Base-by-base conservation (phyloP, 371 early-diverging fungal species). In the Aphelidium insulamus region DNA sequence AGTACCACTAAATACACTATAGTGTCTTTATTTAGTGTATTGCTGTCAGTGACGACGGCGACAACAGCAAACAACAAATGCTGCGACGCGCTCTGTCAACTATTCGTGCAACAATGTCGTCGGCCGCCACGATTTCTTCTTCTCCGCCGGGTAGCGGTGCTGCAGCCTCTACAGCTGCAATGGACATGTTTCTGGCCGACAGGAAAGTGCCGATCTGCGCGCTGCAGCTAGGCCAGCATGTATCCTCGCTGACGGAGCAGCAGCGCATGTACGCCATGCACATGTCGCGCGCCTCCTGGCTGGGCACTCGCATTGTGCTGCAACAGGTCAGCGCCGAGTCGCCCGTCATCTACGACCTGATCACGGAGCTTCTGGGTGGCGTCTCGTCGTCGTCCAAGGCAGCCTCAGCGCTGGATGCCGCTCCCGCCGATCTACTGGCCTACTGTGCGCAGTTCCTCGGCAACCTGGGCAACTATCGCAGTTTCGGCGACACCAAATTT, bases 401-500 rank as follows among this genome's bases (percentile, higher is more conserved):
- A n/a, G n/a, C n/a, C n/a, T n/a, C n/a, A n/a, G n/a, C n/a, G n/a
- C n/a, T n/a, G n/a, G 40, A 48, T 7, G 66, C 59, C 15, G 38
- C 48, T 0, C 67, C 62, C 48, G 57, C 53, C 11, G 37, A 49
- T n/a, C 55, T 67, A 31, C 33, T 69, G 26, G 62, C 67, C 39
- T 71, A 66, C 33, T 41, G 49, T 10, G 57, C 48, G 23, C 62
- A 59, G 24, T 56, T 59, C 28, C 43, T 62, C 6, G 53, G 55
- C 33, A 68, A 63, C 33, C 47, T 56, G 26, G 52, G 59, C 41
- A 68, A 71, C 42, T 66, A 61, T 55, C 59, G 58, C 28, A 50
- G 54, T 0, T 71, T 68, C 46, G 72, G 69, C 23, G 69, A 68
- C 41, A 58, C 59, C 28, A 71, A 68, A 48, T 63, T 71, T 38